Percentiles rank a stretch among this genome's conserved stretches.
Evolutionary conservation across 1,284 basidiomycete genomes (phyloP).

Genomic region (Phlebopus sp.): DNA sequence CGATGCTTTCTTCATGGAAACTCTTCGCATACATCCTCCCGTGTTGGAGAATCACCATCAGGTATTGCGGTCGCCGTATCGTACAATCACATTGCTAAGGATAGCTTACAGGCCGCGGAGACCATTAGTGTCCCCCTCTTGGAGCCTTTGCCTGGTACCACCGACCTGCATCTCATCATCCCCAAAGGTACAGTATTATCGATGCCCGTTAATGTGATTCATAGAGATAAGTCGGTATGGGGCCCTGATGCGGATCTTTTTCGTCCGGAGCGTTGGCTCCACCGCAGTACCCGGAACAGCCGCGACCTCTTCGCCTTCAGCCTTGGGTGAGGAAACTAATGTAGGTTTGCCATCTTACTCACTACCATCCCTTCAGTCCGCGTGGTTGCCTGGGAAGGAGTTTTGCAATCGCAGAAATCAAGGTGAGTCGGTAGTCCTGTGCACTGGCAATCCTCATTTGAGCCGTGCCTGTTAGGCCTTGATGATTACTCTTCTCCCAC

Average conservation of each 20-base stretch:
- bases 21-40: conserved; percentile 56
- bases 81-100: conserved; percentile 3
- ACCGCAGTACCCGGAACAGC: conserved; percentile 33
- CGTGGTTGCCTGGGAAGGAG: conserved; percentile 54
- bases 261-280: conserved; percentile 56
- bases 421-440: conserved; percentile 35
- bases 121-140: conserved; percentile 49
- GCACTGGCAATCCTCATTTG: background rate
- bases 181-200: conserved; percentile 54
- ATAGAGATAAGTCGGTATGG: conserved; percentile 52
- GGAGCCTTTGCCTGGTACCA: conserved; percentile 43
- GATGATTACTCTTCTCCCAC: conserved; percentile 45
- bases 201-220: conserved; percentile 58
- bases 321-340: conserved; percentile 40
- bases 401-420: conserved; percentile 55
- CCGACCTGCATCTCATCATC: conserved; percentile 40
- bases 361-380: conserved; percentile 37
- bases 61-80: conserved; percentile 26
- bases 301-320: conserved; percentile 55
- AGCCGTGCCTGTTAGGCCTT: conserved; percentile 36
- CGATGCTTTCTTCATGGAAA: conserved; percentile 55
- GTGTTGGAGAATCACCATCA: conserved; percentile 60
- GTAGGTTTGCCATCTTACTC: conserved; percentile 4
- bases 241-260: conserved; percentile 56
- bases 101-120: conserved; percentile 40